Conservation (phyloP, 192 early-diverging fungal genomes). For the Allomyces macrogynus region DNA sequence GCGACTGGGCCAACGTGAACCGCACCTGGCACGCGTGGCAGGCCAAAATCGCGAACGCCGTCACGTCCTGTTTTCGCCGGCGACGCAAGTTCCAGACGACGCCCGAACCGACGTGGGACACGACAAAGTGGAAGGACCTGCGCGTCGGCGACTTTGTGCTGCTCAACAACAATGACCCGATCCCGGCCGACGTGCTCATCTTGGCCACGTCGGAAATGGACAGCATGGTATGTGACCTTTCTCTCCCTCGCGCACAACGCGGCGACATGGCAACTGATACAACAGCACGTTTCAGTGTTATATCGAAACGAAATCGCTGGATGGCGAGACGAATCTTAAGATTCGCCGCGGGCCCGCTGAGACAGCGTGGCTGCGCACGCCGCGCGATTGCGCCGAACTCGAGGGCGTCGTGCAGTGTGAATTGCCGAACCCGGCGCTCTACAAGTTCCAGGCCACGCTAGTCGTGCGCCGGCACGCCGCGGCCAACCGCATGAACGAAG, state of each 20-base stretch:
- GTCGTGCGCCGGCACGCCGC: constrained; percentile 29
- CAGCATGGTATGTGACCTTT: constrained; percentile 22
- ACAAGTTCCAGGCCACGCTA: constrained; percentile 51
- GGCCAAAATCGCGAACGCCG: neutral
- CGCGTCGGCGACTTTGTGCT: constrained; percentile 76
- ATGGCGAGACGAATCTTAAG: constrained; percentile 97
- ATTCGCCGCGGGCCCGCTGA: constrained; percentile 44
- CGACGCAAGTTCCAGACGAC: neutral
- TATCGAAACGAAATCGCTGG: constrained; percentile 92
- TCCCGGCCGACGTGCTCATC: constrained; percentile 83
- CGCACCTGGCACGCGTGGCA: constrained; percentile 15
- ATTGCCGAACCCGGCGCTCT: constrained; percentile 67
- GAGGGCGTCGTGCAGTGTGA: constrained; percentile 60
- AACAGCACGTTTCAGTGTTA: constrained; percentile 33
- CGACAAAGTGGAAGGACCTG: constrained; percentile 58
- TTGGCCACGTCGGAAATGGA: constrained; percentile 53
- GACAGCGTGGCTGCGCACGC: constrained; percentile 31
- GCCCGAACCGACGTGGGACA: constrained; percentile 24
- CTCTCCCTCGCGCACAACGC: neutral
- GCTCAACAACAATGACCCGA: constrained; percentile 57
- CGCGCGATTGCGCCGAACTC: constrained; percentile 35
- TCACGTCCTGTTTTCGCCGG: constrained; percentile 3
- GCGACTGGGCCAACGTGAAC: constrained; percentile 8
- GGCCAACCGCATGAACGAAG: constrained; percentile 3
- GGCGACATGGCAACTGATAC: neutral